A percentile compares a stretch with the other conserved stretches of the same genome.
Conservation (phyloP, 352 stramenopile genomes). For the Thraustochytrium sp. region DNA sequence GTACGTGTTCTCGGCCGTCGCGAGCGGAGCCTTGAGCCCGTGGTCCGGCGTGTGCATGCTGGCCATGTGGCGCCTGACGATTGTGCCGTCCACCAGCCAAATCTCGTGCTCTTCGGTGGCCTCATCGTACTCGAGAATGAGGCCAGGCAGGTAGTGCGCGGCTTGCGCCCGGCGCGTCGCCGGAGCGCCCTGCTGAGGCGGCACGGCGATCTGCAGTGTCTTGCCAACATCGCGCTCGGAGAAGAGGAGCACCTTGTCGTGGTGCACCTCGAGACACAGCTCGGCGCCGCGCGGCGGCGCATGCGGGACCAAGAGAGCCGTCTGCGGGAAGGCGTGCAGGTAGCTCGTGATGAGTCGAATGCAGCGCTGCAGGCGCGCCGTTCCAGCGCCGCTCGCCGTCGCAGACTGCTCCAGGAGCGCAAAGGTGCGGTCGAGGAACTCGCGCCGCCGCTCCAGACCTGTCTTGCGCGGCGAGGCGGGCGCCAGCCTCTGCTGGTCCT, state of each 20-base stretch:
- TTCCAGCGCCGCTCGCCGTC: neutral
- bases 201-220: neutral
- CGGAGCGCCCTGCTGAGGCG: too few species aligned
- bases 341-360: conserved; percentile 39
- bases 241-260: conserved; percentile 35
- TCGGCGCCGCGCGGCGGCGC: conserved; percentile 5
- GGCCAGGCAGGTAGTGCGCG: neutral
- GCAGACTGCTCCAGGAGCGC: conserved; percentile 1
- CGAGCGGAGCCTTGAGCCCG: neutral
- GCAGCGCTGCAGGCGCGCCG: neutral
- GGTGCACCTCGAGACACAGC: neutral
- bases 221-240: conserved; percentile 24
- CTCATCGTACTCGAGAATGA: neutral
- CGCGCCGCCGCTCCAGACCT: neutral
- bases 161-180: neutral
- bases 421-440: conserved; percentile 39
- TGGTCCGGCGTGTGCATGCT: neutral
- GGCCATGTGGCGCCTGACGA: neutral
- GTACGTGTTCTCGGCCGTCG: conserved; percentile 19
- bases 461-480: too few species aligned
- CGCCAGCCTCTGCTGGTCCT: too few species aligned
- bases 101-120: neutral
- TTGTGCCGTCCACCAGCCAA: conserved; percentile 1
- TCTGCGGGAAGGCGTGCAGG: conserved; percentile 10
- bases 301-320: neutral